phyloP scores from a whole-genome alignment of 306 rosid species.

The Hippophae tibetana region DNA sequence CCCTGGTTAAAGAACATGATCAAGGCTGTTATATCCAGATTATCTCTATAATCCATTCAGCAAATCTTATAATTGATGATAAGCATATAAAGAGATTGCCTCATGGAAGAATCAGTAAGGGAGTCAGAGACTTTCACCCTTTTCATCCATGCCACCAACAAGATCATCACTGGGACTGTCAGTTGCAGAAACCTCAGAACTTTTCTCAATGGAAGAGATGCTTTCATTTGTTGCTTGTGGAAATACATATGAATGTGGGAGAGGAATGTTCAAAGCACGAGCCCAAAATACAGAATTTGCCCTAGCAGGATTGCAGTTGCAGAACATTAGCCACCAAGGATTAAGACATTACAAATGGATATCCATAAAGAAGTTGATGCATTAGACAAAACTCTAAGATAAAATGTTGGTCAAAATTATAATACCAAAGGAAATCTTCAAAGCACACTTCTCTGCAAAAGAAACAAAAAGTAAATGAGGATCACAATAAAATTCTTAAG shows the following conservation, averaged over 20 bases:
- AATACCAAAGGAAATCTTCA: slow-evolving; percentile 96
- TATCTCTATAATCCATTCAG: background rate
- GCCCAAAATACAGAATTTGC: slow-evolving; percentile 94
- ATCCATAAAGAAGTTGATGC: slow-evolving; percentile 7
- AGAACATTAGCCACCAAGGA: slow-evolving; percentile 25
- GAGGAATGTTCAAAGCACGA: slow-evolving; percentile 82
- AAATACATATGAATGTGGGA: slow-evolving; percentile 78
- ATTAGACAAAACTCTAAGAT: slow-evolving; percentile 1
- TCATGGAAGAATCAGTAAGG: background rate
- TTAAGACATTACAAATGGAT: slow-evolving; percentile 4
- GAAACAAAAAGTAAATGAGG: slow-evolving; percentile 6
- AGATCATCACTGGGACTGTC: slow-evolving; percentile 12
- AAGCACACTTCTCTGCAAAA: slow-evolving; percentile 73
- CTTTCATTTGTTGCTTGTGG: slow-evolving; percentile 42
- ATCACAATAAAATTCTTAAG: background rate
- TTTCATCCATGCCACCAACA: slow-evolving; percentile 32
- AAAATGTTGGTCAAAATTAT: slow-evolving; percentile 16
- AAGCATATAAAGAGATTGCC: background rate
- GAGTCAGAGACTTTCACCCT: slow-evolving; percentile 21
- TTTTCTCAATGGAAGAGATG: slow-evolving; percentile 22
- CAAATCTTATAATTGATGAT: background rate
- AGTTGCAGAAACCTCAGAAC: slow-evolving; percentile 15
- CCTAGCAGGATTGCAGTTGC: slow-evolving; percentile 43
- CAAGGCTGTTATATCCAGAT: background rate
- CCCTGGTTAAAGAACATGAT: slow-evolving; percentile 30